Evolutionary conservation across 2,329 filamentous ascomycete species (phyloP).

Genomic region (Myriosclerotinia scirpicola): DNA sequence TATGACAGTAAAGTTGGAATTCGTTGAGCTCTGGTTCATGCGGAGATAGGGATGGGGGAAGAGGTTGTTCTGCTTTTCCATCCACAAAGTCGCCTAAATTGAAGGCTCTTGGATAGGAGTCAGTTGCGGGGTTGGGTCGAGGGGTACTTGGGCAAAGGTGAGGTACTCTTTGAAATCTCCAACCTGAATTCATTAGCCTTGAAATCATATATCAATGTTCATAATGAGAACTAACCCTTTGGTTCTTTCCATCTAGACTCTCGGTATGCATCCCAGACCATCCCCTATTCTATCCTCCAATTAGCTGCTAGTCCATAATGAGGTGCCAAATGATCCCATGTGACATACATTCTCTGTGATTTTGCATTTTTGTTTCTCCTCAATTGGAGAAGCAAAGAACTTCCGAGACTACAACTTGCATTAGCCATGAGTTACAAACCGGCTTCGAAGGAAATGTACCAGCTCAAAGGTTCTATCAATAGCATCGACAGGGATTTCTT

Average conservation of each 20-base stretch:
- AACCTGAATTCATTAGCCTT: slow-evolving; percentile 48
- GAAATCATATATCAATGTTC: slow-evolving; percentile 28
- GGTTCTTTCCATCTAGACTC: slow-evolving; percentile 79
- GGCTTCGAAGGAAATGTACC: slow-evolving; percentile 48
- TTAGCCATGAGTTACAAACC: slow-evolving; percentile 12
- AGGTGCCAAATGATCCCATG: slow-evolving; percentile 20
- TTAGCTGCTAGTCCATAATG: slow-evolving; percentile 23
- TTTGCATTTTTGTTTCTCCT: slow-evolving; percentile 71
- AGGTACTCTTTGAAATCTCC: slow-evolving; percentile 84
- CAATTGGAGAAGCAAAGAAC: slow-evolving; percentile 69
- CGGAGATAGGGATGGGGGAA: slow-evolving; percentile 63
- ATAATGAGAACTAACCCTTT: slow-evolving; percentile 56
- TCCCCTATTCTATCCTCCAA: slow-evolving; percentile 67
- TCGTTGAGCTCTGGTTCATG: slow-evolving; percentile 60
- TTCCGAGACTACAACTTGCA: slow-evolving; percentile 56
- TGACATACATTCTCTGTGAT: slow-evolving; percentile 62
- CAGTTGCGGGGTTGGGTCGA: background rate
- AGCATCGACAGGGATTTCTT: slow-evolving; percentile 63
- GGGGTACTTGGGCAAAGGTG: slow-evolving; percentile 33
- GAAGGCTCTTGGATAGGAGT: slow-evolving; percentile 65
- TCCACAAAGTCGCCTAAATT: slow-evolving; percentile 78
- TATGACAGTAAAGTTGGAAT: slow-evolving; percentile 71
- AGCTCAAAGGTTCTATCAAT: slow-evolving; percentile 73
- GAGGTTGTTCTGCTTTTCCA: slow-evolving; percentile 70
- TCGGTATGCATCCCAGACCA: slow-evolving; percentile 89